Evolutionary conservation across 1,284 basidiomycete species (phyloP).

Genomic region (Chalciporus piperatoides): DNA sequence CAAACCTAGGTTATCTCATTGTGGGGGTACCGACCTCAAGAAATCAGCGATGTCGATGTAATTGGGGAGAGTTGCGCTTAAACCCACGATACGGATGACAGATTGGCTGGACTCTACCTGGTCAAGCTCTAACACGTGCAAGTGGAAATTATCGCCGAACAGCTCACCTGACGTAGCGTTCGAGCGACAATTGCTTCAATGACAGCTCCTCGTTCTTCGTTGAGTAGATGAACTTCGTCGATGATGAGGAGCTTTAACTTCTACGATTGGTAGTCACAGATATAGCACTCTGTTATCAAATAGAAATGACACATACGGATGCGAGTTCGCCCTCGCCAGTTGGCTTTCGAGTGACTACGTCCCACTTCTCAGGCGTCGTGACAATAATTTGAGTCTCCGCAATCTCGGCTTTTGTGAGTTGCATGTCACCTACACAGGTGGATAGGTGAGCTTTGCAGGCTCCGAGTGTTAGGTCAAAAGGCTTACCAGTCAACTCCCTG

Average conservation of each 20-base stretch:
- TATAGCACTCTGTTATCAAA: not conserved
- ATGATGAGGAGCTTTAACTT: constrained; percentile 95
- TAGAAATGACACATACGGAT: constrained; percentile 51
- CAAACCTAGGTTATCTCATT: not conserved
- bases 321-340: constrained; percentile 95
- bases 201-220: constrained; percentile 97
- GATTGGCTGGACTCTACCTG: constrained; percentile 97
- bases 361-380: constrained; percentile 99
- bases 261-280: constrained; percentile 39
- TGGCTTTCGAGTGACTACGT: constrained; percentile 97
- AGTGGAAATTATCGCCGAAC: not conserved
- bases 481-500: constrained; percentile 82
- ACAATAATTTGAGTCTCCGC: constrained; percentile 97
- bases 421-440: constrained; percentile 82
- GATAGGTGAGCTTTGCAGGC: constrained; percentile 1
- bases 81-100: constrained; percentile 95
- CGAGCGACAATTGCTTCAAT: constrained; percentile 98
- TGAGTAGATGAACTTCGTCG: constrained; percentile 96
- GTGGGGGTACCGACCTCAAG: constrained; percentile 54
- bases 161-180: constrained; percentile 79
- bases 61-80: constrained; percentile 98
- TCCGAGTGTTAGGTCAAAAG: not conserved
- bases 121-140: constrained; percentile 2
- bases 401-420: constrained; percentile 92
- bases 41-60: constrained; percentile 98